Base-by-base conservation (phyloP, 2,329 filamentous ascomycete species). In the Xylariaceae sp. region DNA sequence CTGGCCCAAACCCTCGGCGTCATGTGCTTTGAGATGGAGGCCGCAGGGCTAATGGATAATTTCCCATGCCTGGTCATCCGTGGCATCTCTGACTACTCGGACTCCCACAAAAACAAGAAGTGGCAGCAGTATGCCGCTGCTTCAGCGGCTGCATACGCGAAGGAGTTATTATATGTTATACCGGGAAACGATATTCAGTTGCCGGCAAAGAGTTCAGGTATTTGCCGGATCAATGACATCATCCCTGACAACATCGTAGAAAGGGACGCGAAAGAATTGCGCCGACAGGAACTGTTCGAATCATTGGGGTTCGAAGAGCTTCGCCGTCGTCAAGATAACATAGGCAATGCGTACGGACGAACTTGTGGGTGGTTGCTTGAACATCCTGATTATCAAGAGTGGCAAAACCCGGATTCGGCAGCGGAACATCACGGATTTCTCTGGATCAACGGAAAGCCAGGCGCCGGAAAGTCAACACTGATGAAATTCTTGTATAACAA, bases 361-460 rank as follows among this genome's bases (percentile, higher is more conserved):
- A 62, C 60, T 42, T 58, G 59, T 48, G n/a, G 53, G 22, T 66
- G 64, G 63, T 42, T 69, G 3, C 45, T 61, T 7, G 19, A 46
- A 6, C 61, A 48, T 17, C 38, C 47, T 0, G 42, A 66, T 28
- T 74, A 70, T 47, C 28, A 56, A 0, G 53, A 66, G 2, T 74
- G 71, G 71, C 57, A 62, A 1, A 54, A 72, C 53, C 5, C 46
- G 0, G 28, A 38, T 1, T 63, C 60, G 6, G 43, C 63, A 6
- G 6, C 31, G 2, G 47, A 64, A 5, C 65, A 71, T 43, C 54
- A 63, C 45, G 70, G 71, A 6, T 68, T 75, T 36, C 53, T 77
- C 1, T 76, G 72, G 73, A 71, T 77, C 53, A 73, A 71, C 47
- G 72, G 72, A 1, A 71, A 75, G 14, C 69, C 72, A n/a, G 73